phyloP scores from a whole-genome alignment of 345 rosid species.

The Eucalyptus polybractea region DNA sequence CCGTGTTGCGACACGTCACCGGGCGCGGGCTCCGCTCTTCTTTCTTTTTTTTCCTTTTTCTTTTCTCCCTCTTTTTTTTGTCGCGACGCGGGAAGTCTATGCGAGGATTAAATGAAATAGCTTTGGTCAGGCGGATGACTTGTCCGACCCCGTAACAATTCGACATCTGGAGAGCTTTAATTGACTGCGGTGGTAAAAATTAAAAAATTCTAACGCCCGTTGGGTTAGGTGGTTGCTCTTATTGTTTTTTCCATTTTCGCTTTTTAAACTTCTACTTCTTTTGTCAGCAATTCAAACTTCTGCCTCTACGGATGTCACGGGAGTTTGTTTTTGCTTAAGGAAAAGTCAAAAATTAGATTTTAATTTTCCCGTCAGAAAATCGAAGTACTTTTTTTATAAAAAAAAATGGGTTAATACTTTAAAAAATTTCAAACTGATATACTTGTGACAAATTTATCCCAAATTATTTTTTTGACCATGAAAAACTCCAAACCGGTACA shows the following conservation, averaged over 20 bases:
- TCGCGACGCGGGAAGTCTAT: not conserved
- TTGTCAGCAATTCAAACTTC: not conserved
- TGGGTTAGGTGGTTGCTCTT: not conserved
- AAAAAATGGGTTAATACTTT: no score
- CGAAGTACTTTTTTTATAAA: not conserved
- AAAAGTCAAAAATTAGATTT: not conserved
- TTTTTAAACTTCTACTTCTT: not conserved
- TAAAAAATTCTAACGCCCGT: not conserved
- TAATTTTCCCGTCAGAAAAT: not conserved
- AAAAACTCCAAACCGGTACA: fast-evolving
- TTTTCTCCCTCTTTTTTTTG: not conserved
- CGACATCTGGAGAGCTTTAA: not conserved
- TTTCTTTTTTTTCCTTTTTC: fast-evolving
- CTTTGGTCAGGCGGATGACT: not conserved
- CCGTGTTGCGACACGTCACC: not conserved
- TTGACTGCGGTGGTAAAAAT: not conserved
- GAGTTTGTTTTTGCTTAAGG: not conserved
- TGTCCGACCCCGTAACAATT: not conserved
- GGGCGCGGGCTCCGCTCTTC: not conserved
- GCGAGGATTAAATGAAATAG: not conserved
- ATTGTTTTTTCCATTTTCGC: not conserved
- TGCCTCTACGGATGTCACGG: not conserved
- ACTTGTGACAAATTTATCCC: fast-evolving
- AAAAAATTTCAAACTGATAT: fast-evolving
- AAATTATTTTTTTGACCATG: fast-evolving